A percentile compares a stretch with the other conserved stretches of the same genome.
These are phyloP conservation scores for Boletus barrowsii DNA, from an alignment of 768 basidiomycete genomes.

Conservation along the genomic window DNA sequence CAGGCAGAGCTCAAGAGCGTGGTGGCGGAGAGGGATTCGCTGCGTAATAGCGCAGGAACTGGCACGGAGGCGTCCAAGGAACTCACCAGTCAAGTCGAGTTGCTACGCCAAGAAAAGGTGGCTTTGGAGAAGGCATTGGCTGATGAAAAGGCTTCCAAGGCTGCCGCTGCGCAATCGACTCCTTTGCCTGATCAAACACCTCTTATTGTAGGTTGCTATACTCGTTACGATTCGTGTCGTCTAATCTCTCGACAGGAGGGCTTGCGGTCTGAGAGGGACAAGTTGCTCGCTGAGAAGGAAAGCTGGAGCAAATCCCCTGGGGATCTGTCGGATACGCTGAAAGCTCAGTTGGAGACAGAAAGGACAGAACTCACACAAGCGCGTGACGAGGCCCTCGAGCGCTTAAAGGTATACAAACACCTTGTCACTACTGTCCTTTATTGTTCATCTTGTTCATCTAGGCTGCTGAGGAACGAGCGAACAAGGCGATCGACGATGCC, in stretches of 20 bases:
- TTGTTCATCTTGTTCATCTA: constrained; percentile 17
- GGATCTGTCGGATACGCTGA: constrained; percentile 32
- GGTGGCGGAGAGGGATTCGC: constrained; percentile 27
- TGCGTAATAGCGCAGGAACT: constrained; percentile 16
- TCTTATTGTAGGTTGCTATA: constrained; percentile 31
- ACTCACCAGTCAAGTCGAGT: constrained; percentile 34
- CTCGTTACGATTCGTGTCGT: neutral
- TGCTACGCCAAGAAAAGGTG: constrained; percentile 38
- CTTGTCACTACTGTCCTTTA: neutral
- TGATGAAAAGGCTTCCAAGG: constrained; percentile 34
- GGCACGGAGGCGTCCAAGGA: constrained; percentile 25
- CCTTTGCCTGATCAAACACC: constrained; percentile 24
- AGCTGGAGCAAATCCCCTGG: constrained; percentile 26
- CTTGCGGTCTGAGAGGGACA: constrained; percentile 59
- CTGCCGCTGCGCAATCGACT: constrained; percentile 9
- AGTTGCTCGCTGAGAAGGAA: constrained; percentile 58
- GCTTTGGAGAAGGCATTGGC: constrained; percentile 38
- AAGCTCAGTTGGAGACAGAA: constrained; percentile 53
- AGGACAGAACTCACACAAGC: constrained; percentile 55
- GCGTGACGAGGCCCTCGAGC: constrained; percentile 57
- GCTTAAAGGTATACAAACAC: constrained; percentile 47
- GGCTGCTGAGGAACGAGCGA: constrained; percentile 41
- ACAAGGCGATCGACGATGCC: constrained; percentile 43
- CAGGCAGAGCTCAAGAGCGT: constrained; percentile 29
- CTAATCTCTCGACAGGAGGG: constrained; percentile 38